Conservation (phyloP, 2,329 filamentous ascomycete genomes). For the Talaromyces pinophilus region DNA sequence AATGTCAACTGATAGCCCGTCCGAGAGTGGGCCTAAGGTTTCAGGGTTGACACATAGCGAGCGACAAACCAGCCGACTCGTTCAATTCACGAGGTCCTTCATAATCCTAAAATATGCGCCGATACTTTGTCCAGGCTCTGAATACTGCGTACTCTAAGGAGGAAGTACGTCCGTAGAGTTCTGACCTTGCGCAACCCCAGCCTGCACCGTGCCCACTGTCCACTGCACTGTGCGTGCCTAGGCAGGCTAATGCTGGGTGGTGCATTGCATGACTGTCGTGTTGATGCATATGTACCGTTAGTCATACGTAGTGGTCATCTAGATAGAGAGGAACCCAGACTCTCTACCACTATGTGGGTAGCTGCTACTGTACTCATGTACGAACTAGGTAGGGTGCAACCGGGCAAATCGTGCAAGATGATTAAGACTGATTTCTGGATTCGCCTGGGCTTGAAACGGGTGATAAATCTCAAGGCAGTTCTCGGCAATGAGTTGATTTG, state of each 20-base stretch:
- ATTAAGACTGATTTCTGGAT: neutral
- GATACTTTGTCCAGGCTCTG: neutral
- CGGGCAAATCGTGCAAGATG: neutral
- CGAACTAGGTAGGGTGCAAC: neutral
- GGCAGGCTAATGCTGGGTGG: neutral
- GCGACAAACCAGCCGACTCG: conserved; percentile 4
- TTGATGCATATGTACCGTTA: conserved; percentile 4
- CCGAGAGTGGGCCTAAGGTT: neutral
- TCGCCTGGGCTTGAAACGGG: neutral
- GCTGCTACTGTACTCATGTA: neutral
- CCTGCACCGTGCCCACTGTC: neutral
- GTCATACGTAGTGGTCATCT: neutral
- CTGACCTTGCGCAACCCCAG: conserved; percentile 3
- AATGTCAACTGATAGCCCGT: neutral
- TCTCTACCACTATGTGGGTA: neutral
- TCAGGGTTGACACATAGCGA: neutral
- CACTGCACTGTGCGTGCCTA: neutral
- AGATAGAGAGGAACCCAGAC: neutral
- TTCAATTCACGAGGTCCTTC: conserved; percentile 4
- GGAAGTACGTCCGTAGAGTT: neutral
- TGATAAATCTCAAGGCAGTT: neutral
- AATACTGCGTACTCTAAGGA: neutral
- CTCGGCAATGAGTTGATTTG: neutral
- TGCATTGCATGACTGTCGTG: conserved; percentile 6
- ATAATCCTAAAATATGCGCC: neutral